A percentile compares a stretch with the other conserved stretches of the same genome.
Evolutionary conservation across 2,329 filamentous ascomycete species (phyloP).

Genomic region (Arthrinium puccinioides): DNA sequence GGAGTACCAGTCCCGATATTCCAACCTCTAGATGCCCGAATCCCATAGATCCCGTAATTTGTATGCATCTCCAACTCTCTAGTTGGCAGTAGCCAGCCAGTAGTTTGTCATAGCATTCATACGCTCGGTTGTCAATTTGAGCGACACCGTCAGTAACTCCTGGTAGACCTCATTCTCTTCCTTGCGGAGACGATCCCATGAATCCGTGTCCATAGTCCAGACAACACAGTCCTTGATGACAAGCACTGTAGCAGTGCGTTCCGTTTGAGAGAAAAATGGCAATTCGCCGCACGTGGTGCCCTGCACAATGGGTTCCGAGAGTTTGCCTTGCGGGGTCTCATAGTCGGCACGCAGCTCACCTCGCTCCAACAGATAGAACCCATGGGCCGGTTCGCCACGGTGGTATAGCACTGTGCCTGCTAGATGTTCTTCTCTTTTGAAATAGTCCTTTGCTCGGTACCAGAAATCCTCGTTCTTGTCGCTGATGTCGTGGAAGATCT

Average conservation of each 20-base stretch:
- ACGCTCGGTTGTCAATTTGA: slow-evolving; percentile 90
- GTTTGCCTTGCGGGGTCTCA: slow-evolving; percentile 77
- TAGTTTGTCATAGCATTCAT: slow-evolving; percentile 63
- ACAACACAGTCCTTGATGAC: slow-evolving; percentile 76
- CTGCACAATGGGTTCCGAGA: slow-evolving; percentile 86
- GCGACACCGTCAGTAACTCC: slow-evolving; percentile 77
- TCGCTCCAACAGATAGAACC: slow-evolving; percentile 85
- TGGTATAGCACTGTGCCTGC: slow-evolving; percentile 70
- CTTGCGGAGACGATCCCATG: slow-evolving; percentile 66
- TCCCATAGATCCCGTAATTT: too few relatives aligned
- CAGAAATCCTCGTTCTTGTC: slow-evolving; percentile 90
- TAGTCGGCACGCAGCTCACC: slow-evolving; percentile 90
- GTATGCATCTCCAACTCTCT: too few relatives aligned
- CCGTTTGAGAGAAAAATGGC: slow-evolving; percentile 90
- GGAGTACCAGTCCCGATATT: too few relatives aligned
- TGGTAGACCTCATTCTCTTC: slow-evolving; percentile 70
- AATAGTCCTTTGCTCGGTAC: slow-evolving; percentile 74
- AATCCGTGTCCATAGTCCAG: slow-evolving; percentile 69
- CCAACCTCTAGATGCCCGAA: too few relatives aligned
- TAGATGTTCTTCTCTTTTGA: slow-evolving; percentile 58
- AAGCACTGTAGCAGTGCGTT: slow-evolving; percentile 76
- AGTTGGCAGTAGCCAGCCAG: slow-evolving; percentile 12
- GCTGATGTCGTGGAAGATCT: slow-evolving; percentile 88
- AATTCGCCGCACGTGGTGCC: slow-evolving; percentile 94
- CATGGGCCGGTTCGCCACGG: slow-evolving; percentile 67